Base-by-base conservation (phyloP, 2,329 filamentous ascomycete species). In the Cladosporium sp. region DNA sequence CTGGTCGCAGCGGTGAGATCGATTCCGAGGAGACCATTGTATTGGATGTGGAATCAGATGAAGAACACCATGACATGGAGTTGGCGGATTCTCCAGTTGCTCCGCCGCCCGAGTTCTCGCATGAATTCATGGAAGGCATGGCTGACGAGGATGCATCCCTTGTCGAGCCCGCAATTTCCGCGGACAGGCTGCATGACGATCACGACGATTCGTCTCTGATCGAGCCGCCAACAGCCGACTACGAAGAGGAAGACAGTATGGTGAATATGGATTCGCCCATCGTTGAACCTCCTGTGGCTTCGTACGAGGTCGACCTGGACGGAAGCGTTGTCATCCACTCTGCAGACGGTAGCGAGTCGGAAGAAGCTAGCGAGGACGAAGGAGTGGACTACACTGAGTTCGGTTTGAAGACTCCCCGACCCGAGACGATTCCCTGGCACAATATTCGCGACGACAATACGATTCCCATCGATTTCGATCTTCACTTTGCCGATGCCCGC, bases 351-450 rank as follows among this genome's bases (percentile, higher is more conserved):
- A 30, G 34, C 9, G 42, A 59, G 6, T 28, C 39, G 0, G 42
- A 28, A 28, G 42, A 19, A 30, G 39, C 30, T n/a, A 50, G 54
- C 22, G 51, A 58, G 7, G 52, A 60, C 5, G 55, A 47, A 36
- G 59, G 49, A 7, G 49, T 55, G 20, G 38, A 51, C 15, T 39
- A 34, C 6, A 34, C 51, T 14, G 52, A 58, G 15, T 39, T 50
- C 20, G 52, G 50, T 17, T 55, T 59, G 30, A 25, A 47, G 22
- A 64, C 65, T 12, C 59, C 62, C 17, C 51, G 52, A n/a, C 66
- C 66, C 15, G 66, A 70, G 45, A 71, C 68, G 1, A 54, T 70
- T 9, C 54, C 65, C n/a, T 71, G 69, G 69, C 61, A 67, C 11
- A 68, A 70, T 49, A 42, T 71, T 12, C 62, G 64, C 4, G 58